These are phyloP conservation scores for Penicillium daleae DNA, from an alignment of 495 filamentous ascomycete species.

Conservation along the genomic window DNA sequence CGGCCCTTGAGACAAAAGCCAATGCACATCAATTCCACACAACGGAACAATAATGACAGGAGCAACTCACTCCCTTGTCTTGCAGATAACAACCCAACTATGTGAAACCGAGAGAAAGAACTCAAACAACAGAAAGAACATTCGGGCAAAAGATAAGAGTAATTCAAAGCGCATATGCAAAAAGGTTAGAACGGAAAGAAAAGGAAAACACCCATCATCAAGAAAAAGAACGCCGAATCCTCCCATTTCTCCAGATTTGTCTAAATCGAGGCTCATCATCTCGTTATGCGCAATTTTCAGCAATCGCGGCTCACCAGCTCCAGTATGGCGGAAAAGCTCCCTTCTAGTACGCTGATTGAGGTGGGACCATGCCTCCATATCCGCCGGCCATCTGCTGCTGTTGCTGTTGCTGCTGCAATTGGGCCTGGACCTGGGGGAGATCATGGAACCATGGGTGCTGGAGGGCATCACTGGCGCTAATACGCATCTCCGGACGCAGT, in stretches of 20 bases:
- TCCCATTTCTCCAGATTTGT: conserved; percentile 35
- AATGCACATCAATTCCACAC: neutral
- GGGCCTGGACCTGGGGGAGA: conserved; percentile 55
- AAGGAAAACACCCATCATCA: conserved; percentile 25
- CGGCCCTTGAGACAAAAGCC: neutral
- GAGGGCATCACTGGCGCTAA: conserved; percentile 81
- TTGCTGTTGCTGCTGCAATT: conserved; percentile 52
- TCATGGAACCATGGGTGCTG: conserved; percentile 90
- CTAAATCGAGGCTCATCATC: conserved; percentile 38
- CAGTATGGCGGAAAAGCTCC: neutral
- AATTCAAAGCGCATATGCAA: neutral
- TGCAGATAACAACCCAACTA: neutral
- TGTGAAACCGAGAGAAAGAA: neutral
- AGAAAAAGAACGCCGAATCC: conserved; percentile 42
- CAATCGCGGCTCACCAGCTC: neutral
- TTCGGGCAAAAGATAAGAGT: neutral
- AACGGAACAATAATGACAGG: neutral
- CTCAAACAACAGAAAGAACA: neutral
- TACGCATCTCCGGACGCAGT: conserved; percentile 86
- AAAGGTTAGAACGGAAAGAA: conserved; percentile 15
- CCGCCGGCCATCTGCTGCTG: conserved; percentile 49
- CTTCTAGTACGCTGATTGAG: conserved; percentile 41
- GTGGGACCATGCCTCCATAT: conserved; percentile 48
- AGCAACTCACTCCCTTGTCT: neutral
- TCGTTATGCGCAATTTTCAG: conserved; percentile 31